phyloP scores from a whole-genome alignment of 805 yeast genomes.

The Candida namnaoensis region DNA sequence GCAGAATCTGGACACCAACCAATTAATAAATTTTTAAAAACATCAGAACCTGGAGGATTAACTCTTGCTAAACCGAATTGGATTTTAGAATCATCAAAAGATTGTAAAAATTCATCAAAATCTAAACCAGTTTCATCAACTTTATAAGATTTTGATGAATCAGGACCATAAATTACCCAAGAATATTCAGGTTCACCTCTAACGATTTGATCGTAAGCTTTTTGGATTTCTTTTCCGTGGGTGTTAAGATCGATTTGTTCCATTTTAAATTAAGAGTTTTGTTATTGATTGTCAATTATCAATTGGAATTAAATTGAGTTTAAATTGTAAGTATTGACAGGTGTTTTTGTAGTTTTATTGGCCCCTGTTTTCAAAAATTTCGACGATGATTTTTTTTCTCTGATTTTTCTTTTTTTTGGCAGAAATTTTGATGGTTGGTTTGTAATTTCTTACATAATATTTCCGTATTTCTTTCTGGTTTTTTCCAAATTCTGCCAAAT shows the following conservation, averaged over 20 bases:
- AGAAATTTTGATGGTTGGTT: too few species aligned
- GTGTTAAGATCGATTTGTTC: constrained; percentile 50
- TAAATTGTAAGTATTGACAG: too few species aligned
- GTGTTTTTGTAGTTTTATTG: too few species aligned
- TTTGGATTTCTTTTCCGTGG: constrained; percentile 67
- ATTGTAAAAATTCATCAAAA: constrained; percentile 68
- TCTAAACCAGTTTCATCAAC: constrained; percentile 46
- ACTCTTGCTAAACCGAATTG: constrained; percentile 89
- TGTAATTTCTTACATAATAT: too few species aligned
- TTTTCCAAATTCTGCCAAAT: too few species aligned
- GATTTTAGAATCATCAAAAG: constrained; percentile 80
- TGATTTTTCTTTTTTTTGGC: too few species aligned
- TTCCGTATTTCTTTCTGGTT: too few species aligned
- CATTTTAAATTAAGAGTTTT: constrained; percentile 8
- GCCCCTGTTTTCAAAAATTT: too few species aligned
- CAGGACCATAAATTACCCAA: constrained; percentile 80
- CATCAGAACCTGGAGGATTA: constrained; percentile 86
- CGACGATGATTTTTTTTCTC: too few species aligned
- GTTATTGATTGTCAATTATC: too few species aligned
- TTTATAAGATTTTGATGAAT: constrained; percentile 35
- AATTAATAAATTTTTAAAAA: constrained; percentile 70
- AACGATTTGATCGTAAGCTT: constrained; percentile 70
- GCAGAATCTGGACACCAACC: constrained; percentile 99
- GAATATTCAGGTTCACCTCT: constrained; percentile 61
- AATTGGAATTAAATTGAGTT: not conserved